phyloP scores from a whole-genome alignment of 306 rosid species.

The Vigna angularis region DNA sequence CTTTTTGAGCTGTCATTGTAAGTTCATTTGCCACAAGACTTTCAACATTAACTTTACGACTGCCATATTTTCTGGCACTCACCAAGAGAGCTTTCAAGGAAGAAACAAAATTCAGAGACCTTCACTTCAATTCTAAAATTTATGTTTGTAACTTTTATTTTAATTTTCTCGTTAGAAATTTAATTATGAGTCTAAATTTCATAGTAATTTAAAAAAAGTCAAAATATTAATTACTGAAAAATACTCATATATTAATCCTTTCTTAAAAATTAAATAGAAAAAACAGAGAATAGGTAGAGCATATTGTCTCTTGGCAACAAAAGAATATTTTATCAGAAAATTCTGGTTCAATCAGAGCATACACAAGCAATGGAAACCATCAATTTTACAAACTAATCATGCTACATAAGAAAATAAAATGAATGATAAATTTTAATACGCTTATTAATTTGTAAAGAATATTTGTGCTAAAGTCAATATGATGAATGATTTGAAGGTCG shows the following conservation, averaged over 20 bases:
- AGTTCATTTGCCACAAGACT: background rate
- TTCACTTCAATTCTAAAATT: no score
- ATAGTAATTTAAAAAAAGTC: no score
- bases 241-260: background rate
- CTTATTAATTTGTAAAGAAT: background rate
- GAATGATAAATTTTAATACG: background rate
- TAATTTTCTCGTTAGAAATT: no score
- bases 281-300: background rate
- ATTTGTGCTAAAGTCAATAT: background rate
- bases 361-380: slow-evolving; percentile 5
- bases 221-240: no score
- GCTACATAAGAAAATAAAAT: background rate
- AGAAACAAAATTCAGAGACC: no score
- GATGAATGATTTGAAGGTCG: slow-evolving; percentile 31
- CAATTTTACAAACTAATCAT: slow-evolving; percentile 24
- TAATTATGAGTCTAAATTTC: no score
- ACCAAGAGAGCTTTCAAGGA: no score
- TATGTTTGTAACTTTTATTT: no score
- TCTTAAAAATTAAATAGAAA: background rate
- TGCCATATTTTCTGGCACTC: no score
- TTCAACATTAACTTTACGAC: background rate
- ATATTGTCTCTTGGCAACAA: background rate
- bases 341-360: background rate
- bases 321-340: background rate
- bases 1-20: background rate